Conservation (phyloP, 306 rosid species). For the Gillenia trifoliata region DNA sequence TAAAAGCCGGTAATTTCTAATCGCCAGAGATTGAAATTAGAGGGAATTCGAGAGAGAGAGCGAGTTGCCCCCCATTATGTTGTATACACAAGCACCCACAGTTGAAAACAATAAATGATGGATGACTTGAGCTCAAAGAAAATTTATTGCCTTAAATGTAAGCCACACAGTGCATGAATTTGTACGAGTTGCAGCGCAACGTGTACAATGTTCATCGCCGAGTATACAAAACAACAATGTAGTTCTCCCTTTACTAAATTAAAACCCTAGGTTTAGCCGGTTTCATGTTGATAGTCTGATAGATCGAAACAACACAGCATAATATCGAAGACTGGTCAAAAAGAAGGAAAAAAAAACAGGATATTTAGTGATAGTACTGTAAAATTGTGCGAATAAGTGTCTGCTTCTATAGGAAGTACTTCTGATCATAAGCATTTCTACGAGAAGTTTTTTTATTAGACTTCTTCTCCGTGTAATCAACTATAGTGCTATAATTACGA, state of each 20-base stretch:
- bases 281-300: neutral
- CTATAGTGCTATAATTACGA: too few relatives aligned
- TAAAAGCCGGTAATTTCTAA: neutral
- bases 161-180: neutral
- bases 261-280: neutral
- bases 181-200: neutral
- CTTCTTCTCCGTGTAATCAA: too few relatives aligned
- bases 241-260: neutral
- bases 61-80: neutral
- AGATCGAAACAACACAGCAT: too few relatives aligned
- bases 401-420: neutral
- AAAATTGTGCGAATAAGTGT: too few relatives aligned
- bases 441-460: too few relatives aligned
- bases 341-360: too few relatives aligned
- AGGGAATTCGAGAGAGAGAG: neutral
- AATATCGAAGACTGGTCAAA: too few relatives aligned
- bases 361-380: too few relatives aligned
- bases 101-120: neutral
- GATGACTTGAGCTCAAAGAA: neutral
- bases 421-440: too few relatives aligned
- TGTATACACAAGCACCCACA: neutral
- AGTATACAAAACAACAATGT: neutral
- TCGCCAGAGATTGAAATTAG: neutral
- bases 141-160: neutral
- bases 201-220: neutral